Percentiles rank a stretch among this genome's conserved stretches.
Conservation (phyloP, 805 yeast genomes). For the Torulaspora quercuum region DNA sequence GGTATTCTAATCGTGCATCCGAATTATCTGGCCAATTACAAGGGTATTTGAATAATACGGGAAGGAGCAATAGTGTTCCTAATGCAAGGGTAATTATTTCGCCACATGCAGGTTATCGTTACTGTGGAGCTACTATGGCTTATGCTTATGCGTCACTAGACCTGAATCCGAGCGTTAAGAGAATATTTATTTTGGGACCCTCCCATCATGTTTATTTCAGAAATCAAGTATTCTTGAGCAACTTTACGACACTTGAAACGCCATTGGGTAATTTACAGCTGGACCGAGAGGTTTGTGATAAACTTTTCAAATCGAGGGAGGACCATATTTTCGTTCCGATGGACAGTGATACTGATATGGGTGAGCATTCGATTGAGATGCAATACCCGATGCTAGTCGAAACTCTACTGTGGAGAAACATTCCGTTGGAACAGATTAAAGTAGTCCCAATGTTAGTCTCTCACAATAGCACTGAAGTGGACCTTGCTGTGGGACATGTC, state of each 20-base stretch:
- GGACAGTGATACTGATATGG: slow-evolving; percentile 61
- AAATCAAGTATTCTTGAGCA: slow-evolving; percentile 53
- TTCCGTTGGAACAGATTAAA: slow-evolving; percentile 38
- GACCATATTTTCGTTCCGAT: slow-evolving; percentile 47
- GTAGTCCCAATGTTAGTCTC: slow-evolving; percentile 83
- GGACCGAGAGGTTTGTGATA: slow-evolving; percentile 47
- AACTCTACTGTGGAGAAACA: slow-evolving; percentile 48
- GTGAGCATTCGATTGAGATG: slow-evolving; percentile 94
- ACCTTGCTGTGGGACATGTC: slow-evolving; percentile 43
- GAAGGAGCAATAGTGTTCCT: slow-evolving; percentile 18
- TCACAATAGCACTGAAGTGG: slow-evolving; percentile 47
- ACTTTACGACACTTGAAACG: slow-evolving; percentile 60
- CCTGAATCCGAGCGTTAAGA: slow-evolving; percentile 39
- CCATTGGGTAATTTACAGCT: slow-evolving; percentile 77
- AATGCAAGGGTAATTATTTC: slow-evolving; percentile 41
- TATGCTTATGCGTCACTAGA: slow-evolving; percentile 75
- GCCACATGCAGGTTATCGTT: slow-evolving; percentile 87
- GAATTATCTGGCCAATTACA: slow-evolving; percentile 51
- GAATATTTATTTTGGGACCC: slow-evolving; percentile 85
- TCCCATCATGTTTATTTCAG: slow-evolving; percentile 84
- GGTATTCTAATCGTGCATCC: slow-evolving; percentile 60
- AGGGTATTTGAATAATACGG: slow-evolving; percentile 37
- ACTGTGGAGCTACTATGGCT: slow-evolving; percentile 74
- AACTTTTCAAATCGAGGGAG: slow-evolving; percentile 30
- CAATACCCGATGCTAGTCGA: slow-evolving; percentile 66